A percentile compares a stretch with the other conserved stretches of the same genome.
Evolutionary conservation across 495 filamentous ascomycete genomes (phyloP).

Genomic region (Neurospora cerealis): DNA sequence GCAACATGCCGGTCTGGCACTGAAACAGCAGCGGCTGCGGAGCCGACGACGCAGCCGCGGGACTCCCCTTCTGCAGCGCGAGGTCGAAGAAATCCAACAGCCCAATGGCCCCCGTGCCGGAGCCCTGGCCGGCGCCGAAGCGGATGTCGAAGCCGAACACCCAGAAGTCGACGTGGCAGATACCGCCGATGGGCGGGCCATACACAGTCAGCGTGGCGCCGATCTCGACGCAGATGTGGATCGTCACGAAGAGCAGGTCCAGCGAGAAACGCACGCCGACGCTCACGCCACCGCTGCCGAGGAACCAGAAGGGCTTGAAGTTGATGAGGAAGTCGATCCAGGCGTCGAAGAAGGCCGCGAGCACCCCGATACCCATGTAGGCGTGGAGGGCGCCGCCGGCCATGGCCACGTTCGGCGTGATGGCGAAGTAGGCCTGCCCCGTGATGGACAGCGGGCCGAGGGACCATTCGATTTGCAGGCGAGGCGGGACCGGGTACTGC

Average conservation of each 20-base stretch:
- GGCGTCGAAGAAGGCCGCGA: slow-evolving; percentile 34
- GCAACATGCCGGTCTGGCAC: no score
- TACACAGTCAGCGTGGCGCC: slow-evolving; percentile 24
- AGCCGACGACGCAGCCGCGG: no score
- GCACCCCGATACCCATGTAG: slow-evolving; percentile 15
- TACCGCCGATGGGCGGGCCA: slow-evolving; percentile 29
- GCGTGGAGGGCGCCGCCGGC: slow-evolving; percentile 30
- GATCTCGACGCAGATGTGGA: slow-evolving; percentile 25
- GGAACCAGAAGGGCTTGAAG: slow-evolving; percentile 37
- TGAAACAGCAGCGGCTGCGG: no score
- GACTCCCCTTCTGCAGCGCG: no score
- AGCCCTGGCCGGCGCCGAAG: slow-evolving; percentile 23
- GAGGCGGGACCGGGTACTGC: slow-evolving; percentile 33
- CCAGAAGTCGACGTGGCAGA: slow-evolving; percentile 34
- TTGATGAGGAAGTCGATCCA: slow-evolving; percentile 38
- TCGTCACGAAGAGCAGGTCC: slow-evolving; percentile 24
- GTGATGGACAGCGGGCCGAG: slow-evolving; percentile 25
- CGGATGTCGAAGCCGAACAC: slow-evolving; percentile 32
- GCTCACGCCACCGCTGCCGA: slow-evolving; percentile 19
- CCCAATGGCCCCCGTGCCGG: neutral
- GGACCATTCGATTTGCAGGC: slow-evolving; percentile 35
- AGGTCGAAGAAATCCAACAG: neutral
- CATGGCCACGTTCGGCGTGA: slow-evolving; percentile 44
- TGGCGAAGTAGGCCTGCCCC: slow-evolving; percentile 41
- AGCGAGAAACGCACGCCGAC: slow-evolving; percentile 29